Base-by-base conservation (phyloP, 2,329 filamentous ascomycete species). In the Catunica adiposa region DNA sequence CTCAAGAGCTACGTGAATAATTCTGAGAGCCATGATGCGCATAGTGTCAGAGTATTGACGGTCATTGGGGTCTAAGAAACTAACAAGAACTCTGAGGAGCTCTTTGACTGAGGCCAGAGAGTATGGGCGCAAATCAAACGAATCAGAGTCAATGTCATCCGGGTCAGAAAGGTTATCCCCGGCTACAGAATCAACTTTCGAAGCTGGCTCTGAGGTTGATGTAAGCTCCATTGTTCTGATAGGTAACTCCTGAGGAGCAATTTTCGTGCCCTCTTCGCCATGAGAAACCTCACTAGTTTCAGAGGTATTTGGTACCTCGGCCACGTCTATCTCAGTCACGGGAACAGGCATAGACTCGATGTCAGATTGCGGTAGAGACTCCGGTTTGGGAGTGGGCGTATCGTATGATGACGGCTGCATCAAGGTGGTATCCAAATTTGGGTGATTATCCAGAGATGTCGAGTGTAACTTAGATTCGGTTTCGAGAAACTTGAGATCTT, bases 1-100 rank as follows among this genome's bases (percentile, higher is more conserved):
- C 69, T 98, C 92, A 22, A 98, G 77, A 1, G 92, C 92, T 47
- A 98, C 92, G 66, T 98, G 92, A 56, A 98, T 92, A 60, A 98
- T 97, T 46, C 92, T 82, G 61, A 98, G 71, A 17, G 92, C 92
- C 89, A 98, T 98, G 42, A 98, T 88, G 62, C 90, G 81, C 84
- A 97, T 92, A 1, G 87, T 84, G 65, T 98, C 92, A 2, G 89
- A 94, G 67, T 96, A 87, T 62, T 90, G 86, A 54, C 81, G 83
- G 67, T 97, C 90, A 64, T 95, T 86, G 1, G 94, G 92, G 65
- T 98, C 89, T 25, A 98, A 71, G 15, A 98, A 82, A 66, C 94
- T 90, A 47, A 97, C 90, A 25, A 98, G 73, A 44, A 97, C 92
- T 54, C 92, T 77, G 66, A 98, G 95, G 0, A 98, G 77, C 66